phyloP scores from a whole-genome alignment of 2,329 filamentous ascomycete species.

The Purpureocillium takamizusanense region DNA sequence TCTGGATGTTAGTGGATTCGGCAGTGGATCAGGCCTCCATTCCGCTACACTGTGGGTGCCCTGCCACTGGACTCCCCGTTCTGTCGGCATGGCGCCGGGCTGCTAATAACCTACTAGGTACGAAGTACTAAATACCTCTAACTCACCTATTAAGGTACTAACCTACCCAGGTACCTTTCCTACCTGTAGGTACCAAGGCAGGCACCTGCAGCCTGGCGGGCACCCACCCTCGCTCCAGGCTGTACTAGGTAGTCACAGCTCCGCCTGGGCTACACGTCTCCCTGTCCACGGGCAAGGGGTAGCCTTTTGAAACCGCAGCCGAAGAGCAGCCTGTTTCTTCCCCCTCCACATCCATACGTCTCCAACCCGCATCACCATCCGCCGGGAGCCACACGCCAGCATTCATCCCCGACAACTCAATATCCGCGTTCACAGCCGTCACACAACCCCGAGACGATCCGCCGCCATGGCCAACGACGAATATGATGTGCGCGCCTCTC shows the following conservation, averaged over 20 bases:
- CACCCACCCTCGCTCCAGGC: no score
- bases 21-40: no score
- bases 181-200: background rate
- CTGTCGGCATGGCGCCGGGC: no score
- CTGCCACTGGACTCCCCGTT: no score
- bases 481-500: constrained; percentile 74
- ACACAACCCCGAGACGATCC: constrained; percentile 1
- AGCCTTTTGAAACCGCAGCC: constrained; percentile 5
- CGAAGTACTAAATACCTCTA: no score
- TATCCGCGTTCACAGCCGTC: constrained; percentile 1
- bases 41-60: no score
- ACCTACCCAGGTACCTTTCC: background rate
- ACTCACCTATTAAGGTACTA: no score
- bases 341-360: constrained; percentile 8
- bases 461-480: constrained; percentile 94
- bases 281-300: background rate
- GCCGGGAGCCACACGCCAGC: background rate
- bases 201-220: no score
- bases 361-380: constrained; percentile 3
- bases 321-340: constrained; percentile 10
- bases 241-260: no score
- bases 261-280: background rate
- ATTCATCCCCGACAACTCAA: constrained; percentile 1
- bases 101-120: no score
- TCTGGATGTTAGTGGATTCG: no score